These are phyloP conservation scores for Rhododendron williamsianum DNA, from an alignment of 148 eudicot genomes.

Conservation along the genomic window DNA sequence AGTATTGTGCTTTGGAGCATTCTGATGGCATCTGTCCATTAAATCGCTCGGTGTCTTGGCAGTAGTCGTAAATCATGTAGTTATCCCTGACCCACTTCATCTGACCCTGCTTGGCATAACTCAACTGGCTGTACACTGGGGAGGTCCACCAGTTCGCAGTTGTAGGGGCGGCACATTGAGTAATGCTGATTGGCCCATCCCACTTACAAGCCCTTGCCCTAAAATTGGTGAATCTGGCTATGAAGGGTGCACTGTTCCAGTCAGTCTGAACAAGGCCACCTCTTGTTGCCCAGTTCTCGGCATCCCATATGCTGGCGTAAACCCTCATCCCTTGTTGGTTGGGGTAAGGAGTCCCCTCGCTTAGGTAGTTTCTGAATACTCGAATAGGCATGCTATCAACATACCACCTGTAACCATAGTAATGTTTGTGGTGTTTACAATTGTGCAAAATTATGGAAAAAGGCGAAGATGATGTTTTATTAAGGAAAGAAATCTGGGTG, in stretches of 20 bases:
- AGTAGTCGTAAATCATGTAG: conserved; percentile 58
- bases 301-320: conserved; percentile 62
- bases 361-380: conserved; percentile 56
- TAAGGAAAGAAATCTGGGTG: no score
- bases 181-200: conserved; percentile 33
- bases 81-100: conserved; percentile 44
- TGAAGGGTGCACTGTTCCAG: conserved; percentile 53
- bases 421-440: not conserved
- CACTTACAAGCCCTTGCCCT: conserved; percentile 47
- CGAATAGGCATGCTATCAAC: conserved; percentile 53
- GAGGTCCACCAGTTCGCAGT: conserved; percentile 43
- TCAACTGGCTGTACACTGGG: conserved; percentile 17
- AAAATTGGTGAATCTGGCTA: conserved; percentile 30
- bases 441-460: not conserved
- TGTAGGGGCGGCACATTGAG: conserved; percentile 28
- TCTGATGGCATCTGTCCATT: conserved; percentile 45
- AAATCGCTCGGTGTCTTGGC: conserved; percentile 41
- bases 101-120: conserved; percentile 22
- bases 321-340: conserved; percentile 46
- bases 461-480: not conserved
- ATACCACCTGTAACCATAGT: conserved; percentile 47
- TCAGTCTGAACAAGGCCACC: conserved; percentile 54
- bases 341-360: conserved; percentile 41
- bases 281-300: conserved; percentile 71
- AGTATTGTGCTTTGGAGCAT: conserved; percentile 44